These are phyloP conservation scores for Elsinoe arachidis DNA, from an alignment of 2,329 filamentous ascomycete genomes.

Conservation along the genomic window DNA sequence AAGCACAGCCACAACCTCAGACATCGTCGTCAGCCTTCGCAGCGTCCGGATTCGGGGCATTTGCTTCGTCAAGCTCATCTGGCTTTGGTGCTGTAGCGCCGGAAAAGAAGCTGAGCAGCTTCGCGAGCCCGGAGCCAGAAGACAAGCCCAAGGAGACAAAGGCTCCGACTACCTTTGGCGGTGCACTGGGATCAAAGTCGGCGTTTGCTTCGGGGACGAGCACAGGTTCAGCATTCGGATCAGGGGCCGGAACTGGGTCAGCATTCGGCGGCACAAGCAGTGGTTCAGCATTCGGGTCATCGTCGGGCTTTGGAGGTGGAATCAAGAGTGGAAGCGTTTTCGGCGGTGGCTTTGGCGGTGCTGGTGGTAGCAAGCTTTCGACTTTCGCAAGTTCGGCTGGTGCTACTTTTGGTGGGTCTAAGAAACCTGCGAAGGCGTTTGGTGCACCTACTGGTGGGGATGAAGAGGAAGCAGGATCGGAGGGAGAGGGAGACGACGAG, in stretches of 20 bases:
- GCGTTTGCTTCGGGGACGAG: slow-evolving; percentile 25
- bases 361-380: slow-evolving; percentile 42
- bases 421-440: slow-evolving; percentile 59
- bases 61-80: slow-evolving; percentile 32
- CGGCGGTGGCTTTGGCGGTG: slow-evolving; percentile 29
- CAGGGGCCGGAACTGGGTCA: slow-evolving; percentile 21
- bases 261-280: slow-evolving; percentile 20
- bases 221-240: slow-evolving; percentile 25
- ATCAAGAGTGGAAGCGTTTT: slow-evolving; percentile 27
- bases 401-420: slow-evolving; percentile 44
- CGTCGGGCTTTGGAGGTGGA: slow-evolving; percentile 30
- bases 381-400: slow-evolving; percentile 52
- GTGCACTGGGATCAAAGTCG: slow-evolving; percentile 28
- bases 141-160: not conserved
- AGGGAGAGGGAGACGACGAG: slow-evolving; percentile 42
- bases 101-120: slow-evolving; percentile 23
- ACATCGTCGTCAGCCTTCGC: slow-evolving; percentile 44
- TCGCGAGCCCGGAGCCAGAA: slow-evolving; percentile 21
- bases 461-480: slow-evolving; percentile 44
- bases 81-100: slow-evolving; percentile 28
- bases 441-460: slow-evolving; percentile 63
- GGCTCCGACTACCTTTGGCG: slow-evolving; percentile 31
- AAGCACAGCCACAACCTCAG: not conserved
- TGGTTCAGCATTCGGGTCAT: slow-evolving; percentile 27
- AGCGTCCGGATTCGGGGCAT: slow-evolving; percentile 37